Evolutionary conservation across 2,329 filamentous ascomycete species (phyloP).

Genomic region (Phaeoacremonium minimum): DNA sequence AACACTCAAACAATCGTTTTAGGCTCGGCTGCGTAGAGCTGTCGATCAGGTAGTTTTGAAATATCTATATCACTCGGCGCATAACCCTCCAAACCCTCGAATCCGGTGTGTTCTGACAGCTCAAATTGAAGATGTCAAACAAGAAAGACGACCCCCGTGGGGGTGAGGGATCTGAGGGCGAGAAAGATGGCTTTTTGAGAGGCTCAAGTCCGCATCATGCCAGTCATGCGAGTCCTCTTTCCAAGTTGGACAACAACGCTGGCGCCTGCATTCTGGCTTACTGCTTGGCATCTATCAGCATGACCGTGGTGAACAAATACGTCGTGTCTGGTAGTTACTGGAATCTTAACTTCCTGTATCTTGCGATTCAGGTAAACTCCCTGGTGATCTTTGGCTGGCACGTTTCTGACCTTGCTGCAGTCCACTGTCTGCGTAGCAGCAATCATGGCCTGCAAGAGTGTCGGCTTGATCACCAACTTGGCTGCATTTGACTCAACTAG

Average conservation of each 20-base stretch:
- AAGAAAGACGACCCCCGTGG: too few relatives aligned
- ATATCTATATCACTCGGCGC: too few relatives aligned
- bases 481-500: slow-evolving; percentile 80
- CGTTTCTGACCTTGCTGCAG: slow-evolving; percentile 36
- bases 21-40: too few relatives aligned
- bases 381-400: slow-evolving; percentile 11
- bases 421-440: slow-evolving; percentile 82
- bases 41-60: too few relatives aligned
- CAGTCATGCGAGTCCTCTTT: slow-evolving; percentile 29
- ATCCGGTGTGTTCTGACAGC: too few relatives aligned
- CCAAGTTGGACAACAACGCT: slow-evolving; percentile 67
- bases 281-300: slow-evolving; percentile 89
- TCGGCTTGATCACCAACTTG: slow-evolving; percentile 76
- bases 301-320: slow-evolving; percentile 99
- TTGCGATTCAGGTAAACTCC: slow-evolving; percentile 81
- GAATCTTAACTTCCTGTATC: slow-evolving; percentile 94
- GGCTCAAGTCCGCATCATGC: too few relatives aligned
- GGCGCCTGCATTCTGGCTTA: slow-evolving; percentile 79
- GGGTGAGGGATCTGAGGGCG: too few relatives aligned
- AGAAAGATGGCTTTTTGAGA: too few relatives aligned
- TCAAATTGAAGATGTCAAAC: too few relatives aligned
- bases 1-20: too few relatives aligned
- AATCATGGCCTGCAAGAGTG: slow-evolving; percentile 76
- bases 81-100: too few relatives aligned
- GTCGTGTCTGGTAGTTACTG: slow-evolving; percentile 85